Conservation (phyloP, 2,329 filamentous ascomycete genomes). For the Monilinia aucupariae region DNA sequence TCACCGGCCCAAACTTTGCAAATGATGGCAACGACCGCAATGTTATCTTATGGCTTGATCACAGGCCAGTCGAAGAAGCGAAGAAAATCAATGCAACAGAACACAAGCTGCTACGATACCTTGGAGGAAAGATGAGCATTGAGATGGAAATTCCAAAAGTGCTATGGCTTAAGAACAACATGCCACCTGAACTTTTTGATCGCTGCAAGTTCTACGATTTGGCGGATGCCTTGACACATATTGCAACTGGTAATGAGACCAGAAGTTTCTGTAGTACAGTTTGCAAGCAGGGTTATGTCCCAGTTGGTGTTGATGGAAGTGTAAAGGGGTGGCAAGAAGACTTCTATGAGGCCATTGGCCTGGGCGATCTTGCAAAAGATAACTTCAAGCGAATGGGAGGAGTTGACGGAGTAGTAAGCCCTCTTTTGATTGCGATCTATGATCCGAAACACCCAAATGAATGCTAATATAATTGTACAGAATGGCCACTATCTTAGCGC, state of each 20-base stretch:
- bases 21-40: slow-evolving; percentile 81
- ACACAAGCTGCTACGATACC: slow-evolving; percentile 91
- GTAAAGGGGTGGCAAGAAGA: slow-evolving; percentile 98
- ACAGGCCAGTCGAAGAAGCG: slow-evolving; percentile 85
- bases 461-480: slow-evolving; percentile 43
- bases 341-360: slow-evolving; percentile 79
- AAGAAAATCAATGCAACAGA: slow-evolving; percentile 87
- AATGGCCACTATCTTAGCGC: slow-evolving; percentile 89
- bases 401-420: slow-evolving; percentile 86
- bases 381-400: slow-evolving; percentile 92
- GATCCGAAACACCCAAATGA: slow-evolving; percentile 11
- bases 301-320: slow-evolving; percentile 93
- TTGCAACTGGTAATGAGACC: slow-evolving; percentile 88
- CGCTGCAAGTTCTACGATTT: slow-evolving; percentile 97
- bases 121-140: slow-evolving; percentile 96
- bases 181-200: slow-evolving; percentile 85
- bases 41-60: slow-evolving; percentile 95
- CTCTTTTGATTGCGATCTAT: slow-evolving; percentile 38
- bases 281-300: slow-evolving; percentile 95
- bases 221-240: slow-evolving; percentile 84
- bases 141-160: slow-evolving; percentile 99
- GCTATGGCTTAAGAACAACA: slow-evolving; percentile 96
- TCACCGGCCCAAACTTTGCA: slow-evolving; percentile 82
- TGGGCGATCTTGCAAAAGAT: slow-evolving; percentile 77
- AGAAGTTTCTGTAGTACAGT: slow-evolving; percentile 93